These are phyloP conservation scores for Blastobotrys persicus DNA, from an alignment of 1,139 yeast species.

Conservation along the genomic window DNA sequence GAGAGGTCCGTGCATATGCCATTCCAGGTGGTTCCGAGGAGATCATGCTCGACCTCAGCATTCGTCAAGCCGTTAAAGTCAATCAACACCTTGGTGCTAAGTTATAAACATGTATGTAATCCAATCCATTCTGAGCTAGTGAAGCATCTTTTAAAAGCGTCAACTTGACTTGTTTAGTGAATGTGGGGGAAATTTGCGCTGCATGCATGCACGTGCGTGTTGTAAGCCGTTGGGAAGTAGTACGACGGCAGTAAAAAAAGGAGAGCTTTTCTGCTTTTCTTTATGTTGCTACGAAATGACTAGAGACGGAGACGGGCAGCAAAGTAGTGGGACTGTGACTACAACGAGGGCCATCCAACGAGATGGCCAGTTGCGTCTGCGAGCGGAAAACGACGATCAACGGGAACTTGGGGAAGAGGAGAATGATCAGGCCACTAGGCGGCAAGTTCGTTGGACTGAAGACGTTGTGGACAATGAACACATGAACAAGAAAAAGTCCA, in stretches of 20 bases:
- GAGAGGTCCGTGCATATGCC: conserved; percentile 46
- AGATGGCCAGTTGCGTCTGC: conserved; percentile 2
- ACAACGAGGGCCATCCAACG: background rate
- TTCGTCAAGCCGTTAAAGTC: conserved; percentile 43
- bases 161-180: no score
- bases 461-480: conserved; percentile 88
- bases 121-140: no score
- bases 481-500: conserved; percentile 82
- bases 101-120: conserved; percentile 25
- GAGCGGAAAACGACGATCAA: background rate
- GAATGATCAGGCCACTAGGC: conserved; percentile 41
- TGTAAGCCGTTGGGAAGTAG: background rate
- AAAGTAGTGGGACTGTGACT: background rate
- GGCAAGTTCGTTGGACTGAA: conserved; percentile 76
- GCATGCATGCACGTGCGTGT: no score
- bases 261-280: no score
- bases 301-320: background rate
- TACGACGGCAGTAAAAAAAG: no score
- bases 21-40: conserved; percentile 49
- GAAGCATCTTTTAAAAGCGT: background rate
- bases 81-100: conserved; percentile 43
- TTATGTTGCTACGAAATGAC: background rate
- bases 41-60: conserved; percentile 44
- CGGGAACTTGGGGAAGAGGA: background rate
- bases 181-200: no score